Evolutionary conservation across 371 early-diverging fungal species (phyloP), one percentile per base, ranked within the genome.

Genomic region (Mucor velutinosus): DNA sequence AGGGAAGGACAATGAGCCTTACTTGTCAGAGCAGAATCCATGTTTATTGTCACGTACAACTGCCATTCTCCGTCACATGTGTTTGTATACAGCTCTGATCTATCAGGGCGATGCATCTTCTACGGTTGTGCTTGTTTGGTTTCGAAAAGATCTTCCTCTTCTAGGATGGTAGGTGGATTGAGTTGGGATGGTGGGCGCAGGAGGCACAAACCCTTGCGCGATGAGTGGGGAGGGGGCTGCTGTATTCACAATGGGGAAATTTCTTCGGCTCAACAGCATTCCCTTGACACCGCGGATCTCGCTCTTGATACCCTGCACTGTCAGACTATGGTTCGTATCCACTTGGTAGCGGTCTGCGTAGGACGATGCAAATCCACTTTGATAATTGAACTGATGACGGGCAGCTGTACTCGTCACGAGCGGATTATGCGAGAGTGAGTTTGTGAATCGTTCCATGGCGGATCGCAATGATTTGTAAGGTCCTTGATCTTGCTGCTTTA

Each of bases 251-350:
- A 66, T 62, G 8, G 76, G 76, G n/a, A 76, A 76, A 29, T 73
- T 76, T 19, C 72, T 62, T 66, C 76, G 55, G 11, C 71, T 76
- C 30, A 76, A 30, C 58, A 76, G 47, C 15, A 60, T 39, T 4
- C 76, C 76, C 23, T 76, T 76, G 17, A 76, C 37, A 33, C 72
- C 68, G 43, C 76, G 58, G 33, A 76, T 76, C 17, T 76, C 74
- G 27, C 74, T 76, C 56, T 76, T 76, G 15, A 76, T 45, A 15
- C 53, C 41, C n/a, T 74, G 76, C 25, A 76, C 37, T 14, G 27
- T 60, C 10, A 33, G 23, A 33, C 59, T 27, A 14, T 57, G 47
- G n/a, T 27, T 55, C 6, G 39, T 19, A n/a, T 37, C 29, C n/a
- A 33, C 66, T 14, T 47, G 39, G 15, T 56, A 62, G 30, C 29